phyloP scores from a whole-genome alignment of 164 flowering plant genomes.

The Tetrastigma voinierianum region DNA sequence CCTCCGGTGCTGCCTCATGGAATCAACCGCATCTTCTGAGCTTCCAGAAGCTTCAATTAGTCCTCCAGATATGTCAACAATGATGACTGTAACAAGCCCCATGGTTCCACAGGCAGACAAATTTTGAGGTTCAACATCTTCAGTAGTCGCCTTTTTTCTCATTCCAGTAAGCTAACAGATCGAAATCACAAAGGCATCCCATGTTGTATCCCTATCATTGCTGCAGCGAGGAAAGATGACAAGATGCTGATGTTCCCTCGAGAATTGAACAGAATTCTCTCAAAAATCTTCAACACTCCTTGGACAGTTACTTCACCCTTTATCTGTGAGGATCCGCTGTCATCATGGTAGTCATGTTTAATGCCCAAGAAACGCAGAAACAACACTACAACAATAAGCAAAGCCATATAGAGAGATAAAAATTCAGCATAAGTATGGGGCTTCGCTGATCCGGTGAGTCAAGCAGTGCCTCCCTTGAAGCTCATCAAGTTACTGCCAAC shows the following conservation, averaged over 20 bases:
- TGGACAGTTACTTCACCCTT: conserved; percentile 12
- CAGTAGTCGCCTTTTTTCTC: neutral
- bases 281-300: conserved; percentile 10
- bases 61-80: conserved; percentile 16
- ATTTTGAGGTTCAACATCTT: conserved; percentile 8
- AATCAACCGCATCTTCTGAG: conserved; percentile 15
- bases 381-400: conserved; percentile 5
- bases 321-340: conserved; percentile 11
- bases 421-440: neutral
- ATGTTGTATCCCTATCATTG: conserved; percentile 21
- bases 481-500: neutral
- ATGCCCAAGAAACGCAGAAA: neutral
- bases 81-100: conserved; percentile 19
- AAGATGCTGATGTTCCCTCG: conserved; percentile 12
- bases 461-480: neutral
- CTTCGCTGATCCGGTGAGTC: conserved; percentile 9
- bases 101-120: conserved; percentile 15
- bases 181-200: conserved; percentile 21
- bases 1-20: conserved; percentile 15
- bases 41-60: conserved; percentile 11
- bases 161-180: conserved; percentile 15
- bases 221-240: conserved; percentile 3
- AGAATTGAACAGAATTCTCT: conserved; percentile 12
- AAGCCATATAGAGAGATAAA: conserved; percentile 2
- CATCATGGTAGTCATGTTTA: conserved; percentile 6